Evolutionary conservation across 176 grass and related monocot genomes (phyloP), one percentile per base, ranked within the genome.

Genomic region (Elaeis guineensis): DNA sequence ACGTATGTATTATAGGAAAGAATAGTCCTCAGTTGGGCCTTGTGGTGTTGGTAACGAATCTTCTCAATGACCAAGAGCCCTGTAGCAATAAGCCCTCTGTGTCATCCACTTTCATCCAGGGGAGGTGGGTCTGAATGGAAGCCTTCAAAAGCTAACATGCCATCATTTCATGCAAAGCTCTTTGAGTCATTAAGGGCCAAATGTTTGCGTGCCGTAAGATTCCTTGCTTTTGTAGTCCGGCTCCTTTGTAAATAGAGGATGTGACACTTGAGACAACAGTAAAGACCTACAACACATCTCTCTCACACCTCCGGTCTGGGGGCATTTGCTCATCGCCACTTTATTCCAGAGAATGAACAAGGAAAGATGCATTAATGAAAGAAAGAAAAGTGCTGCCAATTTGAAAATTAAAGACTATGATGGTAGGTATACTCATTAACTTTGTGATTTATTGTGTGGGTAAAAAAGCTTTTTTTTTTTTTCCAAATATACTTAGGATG

Each of bases 181-280:
- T 30, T 30, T 44, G 35, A 14, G 35, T 44, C 35, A 44, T 44
- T 14, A 44, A 44, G 11, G 35, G 30, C 17, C 25, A 69, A 49
- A 57, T 69, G 53, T 49, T 69, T 67, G 51, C 6, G 49, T 66
- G 63, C 48, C 16, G 15, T 52, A 51, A 52, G 66, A 69, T 69
- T 69, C 66, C 66, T 69, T 69, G 53, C 66, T 69, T 69, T 57
- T 48, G 28, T 14, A 30, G 17, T 66, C 50, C 19, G 39, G 19
- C 62, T 64, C 19, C 28, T 16, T 23, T 64, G 32, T 23, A 15
- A 35, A 48, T 64, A 22, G 25, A 17, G 25, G 58, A 61, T 61
- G 58, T 61, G 58, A 61, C 58, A 61, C 21, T 61, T 32, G 21
- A n/a, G 58, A 61, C 58, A 61, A 35, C 25, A 61, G 39, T 44